phyloP scores from a whole-genome alignment of 2,329 filamentous ascomycete species.

The Penicillium sp. region DNA sequence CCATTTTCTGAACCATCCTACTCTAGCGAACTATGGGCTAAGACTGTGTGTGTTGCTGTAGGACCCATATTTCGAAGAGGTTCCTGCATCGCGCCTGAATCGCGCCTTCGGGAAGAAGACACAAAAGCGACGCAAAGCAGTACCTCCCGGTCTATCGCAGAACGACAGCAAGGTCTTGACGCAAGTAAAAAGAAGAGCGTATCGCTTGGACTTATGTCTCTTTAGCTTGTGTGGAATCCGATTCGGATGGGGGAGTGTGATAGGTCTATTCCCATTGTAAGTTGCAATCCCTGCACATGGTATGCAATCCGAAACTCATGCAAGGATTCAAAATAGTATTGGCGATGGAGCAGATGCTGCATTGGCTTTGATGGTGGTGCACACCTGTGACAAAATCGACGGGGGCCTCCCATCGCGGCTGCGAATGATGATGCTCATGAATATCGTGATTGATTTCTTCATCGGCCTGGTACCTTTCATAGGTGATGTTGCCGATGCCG shows the following conservation, averaged over 20 bases:
- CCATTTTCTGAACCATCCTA: no score
- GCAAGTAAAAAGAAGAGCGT: conserved; percentile 74
- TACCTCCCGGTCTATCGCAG: conserved; percentile 73
- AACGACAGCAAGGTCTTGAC: conserved; percentile 76
- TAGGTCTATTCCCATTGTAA: conserved; percentile 73
- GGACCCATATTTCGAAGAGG: conserved; percentile 84
- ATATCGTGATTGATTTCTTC: conserved; percentile 51
- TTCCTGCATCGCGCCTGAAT: conserved; percentile 62
- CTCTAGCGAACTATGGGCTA: no score
- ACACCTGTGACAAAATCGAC: conserved; percentile 62
- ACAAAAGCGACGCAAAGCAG: conserved; percentile 76
- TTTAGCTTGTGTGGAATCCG: conserved; percentile 72
- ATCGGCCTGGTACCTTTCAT: conserved; percentile 46
- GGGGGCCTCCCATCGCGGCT: conserved; percentile 57
- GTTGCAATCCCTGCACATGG: conserved; percentile 31
- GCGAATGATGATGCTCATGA: conserved; percentile 65
- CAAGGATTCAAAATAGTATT: conserved; percentile 51
- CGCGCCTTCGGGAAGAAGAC: conserved; percentile 59
- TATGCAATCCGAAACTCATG: no score
- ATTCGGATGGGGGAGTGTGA: conserved; percentile 82
- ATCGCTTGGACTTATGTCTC: conserved; percentile 72
- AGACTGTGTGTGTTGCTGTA: no score
- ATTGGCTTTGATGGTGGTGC: conserved; percentile 66
- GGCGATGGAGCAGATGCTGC: conserved; percentile 67
- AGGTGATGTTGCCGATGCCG: conserved; percentile 41